Conservation (phyloP, 2,329 filamentous ascomycete species). For the Apiospora saccharicola region DNA sequence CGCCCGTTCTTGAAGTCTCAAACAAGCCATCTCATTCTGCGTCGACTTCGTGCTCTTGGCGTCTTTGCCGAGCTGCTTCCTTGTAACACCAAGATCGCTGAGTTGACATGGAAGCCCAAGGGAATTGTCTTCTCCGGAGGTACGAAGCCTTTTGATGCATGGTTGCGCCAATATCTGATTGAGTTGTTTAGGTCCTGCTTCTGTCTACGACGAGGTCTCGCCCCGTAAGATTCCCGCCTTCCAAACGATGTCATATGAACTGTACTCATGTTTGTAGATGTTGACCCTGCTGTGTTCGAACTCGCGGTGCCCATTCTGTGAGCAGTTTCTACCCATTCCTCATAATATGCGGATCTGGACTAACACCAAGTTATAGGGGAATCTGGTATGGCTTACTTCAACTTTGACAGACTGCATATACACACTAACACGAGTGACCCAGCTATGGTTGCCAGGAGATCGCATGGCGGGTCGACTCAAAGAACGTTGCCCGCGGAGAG, state of each 20-base stretch:
- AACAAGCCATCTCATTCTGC: constrained; percentile 77
- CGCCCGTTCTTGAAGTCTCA: constrained; percentile 65
- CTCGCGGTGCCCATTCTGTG: constrained; percentile 65
- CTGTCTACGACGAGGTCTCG: constrained; percentile 81
- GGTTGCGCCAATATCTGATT: background rate
- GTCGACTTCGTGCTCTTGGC: constrained; percentile 78
- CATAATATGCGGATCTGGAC: constrained; percentile 20
- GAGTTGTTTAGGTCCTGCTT: constrained; percentile 54
- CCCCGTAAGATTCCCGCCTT: constrained; percentile 51
- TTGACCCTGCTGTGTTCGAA: constrained; percentile 83
- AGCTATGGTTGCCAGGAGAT: constrained; percentile 72
- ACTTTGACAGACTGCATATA: constrained; percentile 2
- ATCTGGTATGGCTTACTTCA: constrained; percentile 36
- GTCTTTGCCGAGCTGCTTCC: constrained; percentile 89
- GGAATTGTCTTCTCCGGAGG: constrained; percentile 83
- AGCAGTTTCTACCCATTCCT: constrained; percentile 24
- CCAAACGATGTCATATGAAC: background rate
- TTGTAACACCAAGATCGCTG: constrained; percentile 81
- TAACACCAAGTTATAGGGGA: constrained; percentile 35
- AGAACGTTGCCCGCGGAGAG: constrained; percentile 63
- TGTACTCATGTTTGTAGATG: constrained; percentile 51
- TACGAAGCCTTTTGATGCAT: constrained; percentile 36
- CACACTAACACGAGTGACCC: constrained; percentile 26
- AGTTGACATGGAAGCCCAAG: constrained; percentile 80
- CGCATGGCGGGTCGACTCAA: constrained; percentile 70